Percentiles rank a stretch among this genome's conserved stretches.
Evolutionary conservation across 192 early-diverging fungal genomes (phyloP).

Genomic region (Coemansia erecta): DNA sequence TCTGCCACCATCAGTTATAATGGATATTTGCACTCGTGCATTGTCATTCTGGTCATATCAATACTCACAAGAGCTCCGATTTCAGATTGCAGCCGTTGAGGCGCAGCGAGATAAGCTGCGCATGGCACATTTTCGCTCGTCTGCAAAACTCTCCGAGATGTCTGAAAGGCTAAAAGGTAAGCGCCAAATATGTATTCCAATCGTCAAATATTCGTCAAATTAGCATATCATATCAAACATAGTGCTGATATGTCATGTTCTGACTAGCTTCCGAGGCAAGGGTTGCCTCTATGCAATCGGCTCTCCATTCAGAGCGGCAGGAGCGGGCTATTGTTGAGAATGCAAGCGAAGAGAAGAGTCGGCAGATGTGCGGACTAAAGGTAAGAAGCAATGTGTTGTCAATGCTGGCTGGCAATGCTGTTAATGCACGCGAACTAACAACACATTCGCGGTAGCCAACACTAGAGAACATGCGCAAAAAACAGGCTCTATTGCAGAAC

Average conservation of each 20-base stretch:
- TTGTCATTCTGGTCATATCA: conserved; percentile 70
- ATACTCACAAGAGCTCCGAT: conserved; percentile 56
- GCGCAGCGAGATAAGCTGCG: conserved; percentile 37
- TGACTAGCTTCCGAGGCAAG: conserved; percentile 23
- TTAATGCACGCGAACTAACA: not conserved
- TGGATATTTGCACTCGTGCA: conserved; percentile 65
- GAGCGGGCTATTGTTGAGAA: conserved; percentile 20
- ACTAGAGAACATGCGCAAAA: conserved; percentile 36
- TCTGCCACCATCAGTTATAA: conserved; percentile 58
- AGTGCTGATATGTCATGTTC: not conserved
- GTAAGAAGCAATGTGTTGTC: conserved; percentile 6
- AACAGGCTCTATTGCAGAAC: conserved; percentile 8
- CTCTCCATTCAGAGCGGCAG: conserved; percentile 25
- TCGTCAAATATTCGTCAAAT: too few relatives aligned
- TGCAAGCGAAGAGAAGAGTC: conserved; percentile 49
- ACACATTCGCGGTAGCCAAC: not conserved
- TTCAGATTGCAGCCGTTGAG: conserved; percentile 30
- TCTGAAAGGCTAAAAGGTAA: conserved; percentile 23
- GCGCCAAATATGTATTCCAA: too few relatives aligned
- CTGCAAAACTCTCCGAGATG: conserved; percentile 9
- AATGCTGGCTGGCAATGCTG: not conserved
- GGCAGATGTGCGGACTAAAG: conserved; percentile 58
- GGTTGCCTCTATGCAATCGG: conserved; percentile 12
- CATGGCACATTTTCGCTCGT: conserved; percentile 27
- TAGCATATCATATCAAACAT: not conserved